Percentiles rank a stretch among this genome's conserved stretches.
Conservation (phyloP, 192 early-diverging fungal genomes). For the Piromyces sp. region DNA sequence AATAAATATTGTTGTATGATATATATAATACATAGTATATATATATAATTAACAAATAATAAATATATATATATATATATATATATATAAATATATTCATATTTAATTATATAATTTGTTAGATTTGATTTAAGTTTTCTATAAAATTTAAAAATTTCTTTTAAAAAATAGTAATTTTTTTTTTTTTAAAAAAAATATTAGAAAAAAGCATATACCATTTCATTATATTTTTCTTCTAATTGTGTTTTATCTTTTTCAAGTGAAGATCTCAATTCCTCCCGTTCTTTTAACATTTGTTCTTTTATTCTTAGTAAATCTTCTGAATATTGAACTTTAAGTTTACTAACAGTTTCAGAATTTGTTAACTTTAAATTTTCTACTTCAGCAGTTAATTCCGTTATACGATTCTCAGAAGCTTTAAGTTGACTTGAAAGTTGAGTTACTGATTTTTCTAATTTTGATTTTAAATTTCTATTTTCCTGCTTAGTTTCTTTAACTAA, state of each 20-base stretch:
- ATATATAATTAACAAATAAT: no score
- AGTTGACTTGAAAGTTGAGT: not conserved
- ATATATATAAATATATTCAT: no score
- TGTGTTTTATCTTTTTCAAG: not conserved
- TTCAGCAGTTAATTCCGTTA: not conserved
- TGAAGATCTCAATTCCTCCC: not conserved
- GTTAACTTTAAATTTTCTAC: not conserved
- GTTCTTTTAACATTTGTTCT: not conserved
- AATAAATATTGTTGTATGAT: no score
- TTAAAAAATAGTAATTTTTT: no score
- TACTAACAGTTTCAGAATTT: not conserved
- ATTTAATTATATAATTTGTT: no score
- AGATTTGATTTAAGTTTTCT: no score
- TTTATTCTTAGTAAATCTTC: not conserved
- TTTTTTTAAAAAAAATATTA: no score
- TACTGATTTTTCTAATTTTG: not conserved
- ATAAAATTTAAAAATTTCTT: no score
- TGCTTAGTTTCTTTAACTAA: not conserved
- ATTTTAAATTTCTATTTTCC: not conserved
- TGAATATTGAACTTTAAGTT: not conserved
- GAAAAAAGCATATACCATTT: not conserved
- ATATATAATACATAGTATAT: no score
- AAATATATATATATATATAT: no score
- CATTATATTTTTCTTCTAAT: not conserved
- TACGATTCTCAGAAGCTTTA: not conserved